Evolutionary conservation across 202 grass and related monocot genomes (phyloP).

Genomic region (Bolboschoenoplectus hybrid): DNA sequence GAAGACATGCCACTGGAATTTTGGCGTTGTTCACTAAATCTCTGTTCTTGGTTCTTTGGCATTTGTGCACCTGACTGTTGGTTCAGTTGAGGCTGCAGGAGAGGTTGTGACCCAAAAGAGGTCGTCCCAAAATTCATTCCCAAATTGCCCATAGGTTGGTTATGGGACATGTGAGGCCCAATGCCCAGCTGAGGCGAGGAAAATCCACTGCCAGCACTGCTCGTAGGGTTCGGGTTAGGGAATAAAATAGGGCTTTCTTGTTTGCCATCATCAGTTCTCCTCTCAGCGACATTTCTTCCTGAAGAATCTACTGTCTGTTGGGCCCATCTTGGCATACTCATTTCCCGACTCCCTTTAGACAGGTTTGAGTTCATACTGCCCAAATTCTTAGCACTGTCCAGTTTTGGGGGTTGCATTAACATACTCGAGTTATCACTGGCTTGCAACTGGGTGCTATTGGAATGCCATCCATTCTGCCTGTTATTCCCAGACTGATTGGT

Average conservation of each 20-base stretch:
- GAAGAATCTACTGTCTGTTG: slow-evolving; percentile 53
- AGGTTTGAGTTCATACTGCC: slow-evolving; percentile 59
- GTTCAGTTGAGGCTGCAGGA: slow-evolving; percentile 47
- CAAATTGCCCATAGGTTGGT: slow-evolving; percentile 53
- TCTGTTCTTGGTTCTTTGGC: slow-evolving; percentile 64
- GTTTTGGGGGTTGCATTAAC: slow-evolving; percentile 54
- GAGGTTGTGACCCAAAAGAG: slow-evolving; percentile 37
- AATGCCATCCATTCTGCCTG: slow-evolving; percentile 76
- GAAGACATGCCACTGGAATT: slow-evolving; percentile 53
- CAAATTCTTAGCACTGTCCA: slow-evolving; percentile 51
- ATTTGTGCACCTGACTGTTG: slow-evolving; percentile 60
- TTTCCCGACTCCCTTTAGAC: slow-evolving; percentile 49
- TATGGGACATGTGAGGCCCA: slow-evolving; percentile 69
- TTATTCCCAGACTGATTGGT: slow-evolving; percentile 62
- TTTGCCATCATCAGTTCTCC: slow-evolving; percentile 62
- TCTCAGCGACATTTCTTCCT: slow-evolving; percentile 48
- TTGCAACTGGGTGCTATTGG: slow-evolving; percentile 50
- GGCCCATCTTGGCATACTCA: slow-evolving; percentile 28
- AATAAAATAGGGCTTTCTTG: slow-evolving; percentile 46
- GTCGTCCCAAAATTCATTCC: slow-evolving; percentile 57
- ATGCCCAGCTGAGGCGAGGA: slow-evolving; percentile 62
- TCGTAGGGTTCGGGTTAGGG: slow-evolving; percentile 38
- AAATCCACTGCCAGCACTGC: slow-evolving; percentile 22
- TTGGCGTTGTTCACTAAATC: slow-evolving; percentile 59
- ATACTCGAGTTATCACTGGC: slow-evolving; percentile 52